Percentiles rank a stretch among this genome's conserved stretches.
phyloP scores from a whole-genome alignment of 2,329 filamentous ascomycete species.

The Chrysoporthe austroafricana region DNA sequence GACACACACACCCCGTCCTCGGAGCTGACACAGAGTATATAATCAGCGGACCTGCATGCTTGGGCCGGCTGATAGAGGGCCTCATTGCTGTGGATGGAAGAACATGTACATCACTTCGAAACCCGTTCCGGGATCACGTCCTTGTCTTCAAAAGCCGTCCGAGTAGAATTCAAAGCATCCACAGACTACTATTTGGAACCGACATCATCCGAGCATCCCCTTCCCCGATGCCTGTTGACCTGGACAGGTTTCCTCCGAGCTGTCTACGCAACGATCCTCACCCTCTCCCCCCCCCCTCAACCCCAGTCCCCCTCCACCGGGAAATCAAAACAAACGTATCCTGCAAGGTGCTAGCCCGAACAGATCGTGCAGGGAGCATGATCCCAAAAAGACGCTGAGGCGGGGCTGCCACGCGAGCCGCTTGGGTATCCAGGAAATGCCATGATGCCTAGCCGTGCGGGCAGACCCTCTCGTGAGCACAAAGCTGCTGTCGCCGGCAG shows the following conservation, averaged over 20 bases:
- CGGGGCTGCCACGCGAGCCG: background rate
- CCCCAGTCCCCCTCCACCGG: background rate
- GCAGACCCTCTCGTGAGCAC: background rate
- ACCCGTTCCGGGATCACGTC: background rate
- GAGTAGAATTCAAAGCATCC: constrained; percentile 11
- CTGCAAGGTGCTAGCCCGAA: constrained; percentile 20
- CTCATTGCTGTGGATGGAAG: background rate
- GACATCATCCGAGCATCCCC: background rate
- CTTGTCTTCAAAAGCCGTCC: background rate
- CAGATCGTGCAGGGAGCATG: too few species aligned
- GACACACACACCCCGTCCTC: too few species aligned
- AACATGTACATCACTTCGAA: background rate
- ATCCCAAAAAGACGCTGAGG: too few species aligned
- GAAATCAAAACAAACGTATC: constrained; percentile 22
- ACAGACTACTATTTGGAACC: constrained; percentile 2
- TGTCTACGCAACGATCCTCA: background rate
- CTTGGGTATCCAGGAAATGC: constrained; percentile 7
- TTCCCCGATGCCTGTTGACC: background rate
- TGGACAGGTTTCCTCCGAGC: background rate
- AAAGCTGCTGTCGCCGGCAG: constrained; percentile 4
- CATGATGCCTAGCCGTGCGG: background rate
- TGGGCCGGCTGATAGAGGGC: background rate
- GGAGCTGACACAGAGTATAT: too few species aligned
- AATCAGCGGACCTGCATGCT: too few species aligned
- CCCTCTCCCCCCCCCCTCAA: too few species aligned